These are phyloP conservation scores for Leccinum uliginosum DNA, from an alignment of 768 basidiomycete species.

Conservation along the genomic window DNA sequence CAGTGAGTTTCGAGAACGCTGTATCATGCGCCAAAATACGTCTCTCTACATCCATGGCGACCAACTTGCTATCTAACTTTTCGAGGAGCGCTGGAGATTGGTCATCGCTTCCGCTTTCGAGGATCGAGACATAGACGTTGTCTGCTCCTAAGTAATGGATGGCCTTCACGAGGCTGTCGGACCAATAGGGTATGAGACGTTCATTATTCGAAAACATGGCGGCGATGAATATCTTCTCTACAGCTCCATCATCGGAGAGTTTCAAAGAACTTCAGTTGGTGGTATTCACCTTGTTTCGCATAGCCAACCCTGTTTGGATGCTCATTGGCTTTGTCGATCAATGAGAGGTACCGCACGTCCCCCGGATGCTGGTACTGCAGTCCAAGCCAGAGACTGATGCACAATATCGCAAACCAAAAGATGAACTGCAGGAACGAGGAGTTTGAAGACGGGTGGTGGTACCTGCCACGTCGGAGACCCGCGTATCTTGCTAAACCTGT, in stretches of 20 bases:
- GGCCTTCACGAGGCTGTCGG: conserved; percentile 28
- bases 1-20: conserved; percentile 4
- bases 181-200: conserved; percentile 37
- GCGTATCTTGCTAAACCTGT: not conserved
- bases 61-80: conserved; percentile 8
- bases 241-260: not conserved
- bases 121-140: conserved; percentile 39
- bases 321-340: conserved; percentile 10
- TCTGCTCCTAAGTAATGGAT: conserved; percentile 38
- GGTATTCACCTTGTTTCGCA: conserved; percentile 7
- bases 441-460: not conserved
- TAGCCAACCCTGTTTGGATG: conserved; percentile 13
- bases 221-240: conserved; percentile 15
- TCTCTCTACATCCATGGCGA: conserved; percentile 8
- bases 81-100: conserved; percentile 8
- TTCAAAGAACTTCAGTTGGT: too few relatives aligned
- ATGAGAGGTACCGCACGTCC: conserved; percentile 12
- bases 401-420: conserved; percentile 8
- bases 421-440: not conserved
- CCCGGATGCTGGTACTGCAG: not conserved
- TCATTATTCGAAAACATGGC: conserved; percentile 40
- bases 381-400: not conserved
- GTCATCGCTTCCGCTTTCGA: conserved; percentile 36
- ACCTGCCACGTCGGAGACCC: not conserved
- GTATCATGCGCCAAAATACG: conserved; percentile 11